phyloP scores from a whole-genome alignment of 331 rosid genomes.

The Rhamnella rubrinervis region DNA sequence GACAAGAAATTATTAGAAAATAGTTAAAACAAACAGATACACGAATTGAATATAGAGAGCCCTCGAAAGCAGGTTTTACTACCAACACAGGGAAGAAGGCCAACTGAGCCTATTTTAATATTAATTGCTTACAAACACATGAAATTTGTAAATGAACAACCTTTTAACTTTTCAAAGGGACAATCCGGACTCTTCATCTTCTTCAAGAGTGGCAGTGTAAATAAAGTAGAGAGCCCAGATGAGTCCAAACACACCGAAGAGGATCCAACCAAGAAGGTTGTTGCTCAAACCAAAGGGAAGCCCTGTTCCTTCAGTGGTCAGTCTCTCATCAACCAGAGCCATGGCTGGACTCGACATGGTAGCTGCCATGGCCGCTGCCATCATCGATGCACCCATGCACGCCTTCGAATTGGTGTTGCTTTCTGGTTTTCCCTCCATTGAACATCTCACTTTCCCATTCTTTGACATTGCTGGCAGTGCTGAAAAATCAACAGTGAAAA shows the following conservation, averaged over 20 bases:
- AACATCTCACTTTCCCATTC: constrained; percentile 77
- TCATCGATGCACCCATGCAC: constrained; percentile 66
- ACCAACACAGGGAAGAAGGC: too few relatives aligned
- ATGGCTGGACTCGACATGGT: constrained; percentile 74
- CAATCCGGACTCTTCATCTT: constrained; percentile 93
- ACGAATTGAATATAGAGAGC: too few relatives aligned
- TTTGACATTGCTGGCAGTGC: constrained; percentile 64
- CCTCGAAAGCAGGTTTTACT: too few relatives aligned
- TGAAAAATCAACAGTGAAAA: constrained; percentile 13
- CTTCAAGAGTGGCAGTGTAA: constrained; percentile 72
- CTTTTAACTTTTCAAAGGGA: constrained; percentile 48
- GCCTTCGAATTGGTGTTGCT: constrained; percentile 44
- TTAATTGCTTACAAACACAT: not conserved
- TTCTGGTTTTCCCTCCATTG: constrained; percentile 54
- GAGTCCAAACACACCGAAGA: constrained; percentile 71
- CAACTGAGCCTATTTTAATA: constrained; percentile 21
- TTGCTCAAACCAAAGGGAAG: constrained; percentile 97
- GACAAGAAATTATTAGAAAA: too few relatives aligned
- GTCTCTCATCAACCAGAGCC: constrained; percentile 93
- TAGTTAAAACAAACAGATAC: too few relatives aligned
- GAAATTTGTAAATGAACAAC: too few relatives aligned
- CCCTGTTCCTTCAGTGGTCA: constrained; percentile 96
- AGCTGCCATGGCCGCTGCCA: constrained; percentile 49
- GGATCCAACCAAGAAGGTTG: constrained; percentile 88
- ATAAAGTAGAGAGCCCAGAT: constrained; percentile 60